phyloP scores from a whole-genome alignment of 2,329 filamentous ascomycete species.

The Phialocephala subalpina region DNA sequence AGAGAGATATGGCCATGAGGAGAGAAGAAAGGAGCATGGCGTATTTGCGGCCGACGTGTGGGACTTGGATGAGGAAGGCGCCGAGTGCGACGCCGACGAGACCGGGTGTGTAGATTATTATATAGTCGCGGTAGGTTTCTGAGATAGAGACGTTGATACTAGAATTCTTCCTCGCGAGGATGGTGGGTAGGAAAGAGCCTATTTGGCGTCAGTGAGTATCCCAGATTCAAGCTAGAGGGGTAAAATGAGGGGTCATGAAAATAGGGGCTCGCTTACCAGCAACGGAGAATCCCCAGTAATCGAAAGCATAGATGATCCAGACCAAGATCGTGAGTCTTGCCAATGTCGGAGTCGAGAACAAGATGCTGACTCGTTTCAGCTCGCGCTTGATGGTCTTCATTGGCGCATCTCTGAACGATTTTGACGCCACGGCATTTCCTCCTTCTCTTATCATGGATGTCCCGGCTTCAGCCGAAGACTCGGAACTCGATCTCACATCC shows the following conservation, averaged over 20 bases:
- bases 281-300: slow-evolving; percentile 55
- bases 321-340: slow-evolving; percentile 54
- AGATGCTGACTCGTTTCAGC: slow-evolving; percentile 51
- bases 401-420: neutral
- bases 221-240: slow-evolving; percentile 24
- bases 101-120: slow-evolving; percentile 47
- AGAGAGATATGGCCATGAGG: slow-evolving; percentile 40
- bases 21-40: slow-evolving; percentile 41
- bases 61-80: slow-evolving; percentile 29
- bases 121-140: slow-evolving; percentile 45
- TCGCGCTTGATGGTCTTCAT: slow-evolving; percentile 38
- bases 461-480: slow-evolving; percentile 26
- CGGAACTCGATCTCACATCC: slow-evolving; percentile 9
- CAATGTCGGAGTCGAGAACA: slow-evolving; percentile 53
- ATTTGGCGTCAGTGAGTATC: slow-evolving; percentile 15
- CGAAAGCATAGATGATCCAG: slow-evolving; percentile 59
- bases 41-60: slow-evolving; percentile 39
- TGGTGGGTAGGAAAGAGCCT: slow-evolving; percentile 50
- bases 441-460: slow-evolving; percentile 16
- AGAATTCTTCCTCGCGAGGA: slow-evolving; percentile 43
- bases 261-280: slow-evolving; percentile 48
- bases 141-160: slow-evolving; percentile 34
- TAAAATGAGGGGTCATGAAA: slow-evolving; percentile 11
- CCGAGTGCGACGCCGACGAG: slow-evolving; percentile 41
- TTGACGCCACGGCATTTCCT: neutral